Conservation (phyloP, 1,139 yeast genomes). For the Taphrina populina region DNA sequence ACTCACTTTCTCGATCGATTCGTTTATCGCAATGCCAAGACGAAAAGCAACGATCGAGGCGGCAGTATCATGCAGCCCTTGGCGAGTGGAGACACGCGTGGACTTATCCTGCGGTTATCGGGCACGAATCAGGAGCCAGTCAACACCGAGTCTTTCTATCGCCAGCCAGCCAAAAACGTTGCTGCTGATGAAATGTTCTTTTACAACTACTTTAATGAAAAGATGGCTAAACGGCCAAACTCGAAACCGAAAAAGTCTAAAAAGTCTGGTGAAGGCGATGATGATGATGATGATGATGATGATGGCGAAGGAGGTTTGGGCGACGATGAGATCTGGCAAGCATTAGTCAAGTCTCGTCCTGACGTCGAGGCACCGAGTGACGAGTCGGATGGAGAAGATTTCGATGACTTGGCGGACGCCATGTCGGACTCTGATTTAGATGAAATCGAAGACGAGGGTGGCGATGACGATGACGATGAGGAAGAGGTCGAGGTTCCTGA, state of each 20-base stretch:
- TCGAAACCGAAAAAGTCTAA: slow-evolving; percentile 40
- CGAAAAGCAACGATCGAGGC: slow-evolving; percentile 60
- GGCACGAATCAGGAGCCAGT: slow-evolving; percentile 57
- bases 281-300: slow-evolving; percentile 40
- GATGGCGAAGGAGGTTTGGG: slow-evolving; percentile 35
- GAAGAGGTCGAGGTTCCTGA: slow-evolving; percentile 44
- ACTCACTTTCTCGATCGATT: slow-evolving; percentile 92
- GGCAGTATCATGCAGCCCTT: slow-evolving; percentile 96
- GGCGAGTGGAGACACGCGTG: slow-evolving; percentile 80
- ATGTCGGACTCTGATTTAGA: slow-evolving; percentile 42
- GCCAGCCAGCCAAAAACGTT: slow-evolving; percentile 61
- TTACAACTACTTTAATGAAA: slow-evolving; percentile 72
- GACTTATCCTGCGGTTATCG: slow-evolving; percentile 64
- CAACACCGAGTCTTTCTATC: slow-evolving; percentile 80
- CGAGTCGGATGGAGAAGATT: slow-evolving; percentile 42
- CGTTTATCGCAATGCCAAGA: slow-evolving; percentile 89
- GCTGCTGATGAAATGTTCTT: slow-evolving; percentile 89
- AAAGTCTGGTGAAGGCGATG: slow-evolving; percentile 40
- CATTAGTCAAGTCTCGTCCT: slow-evolving; percentile 72
- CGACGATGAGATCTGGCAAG: slow-evolving; percentile 37
- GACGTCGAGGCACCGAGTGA: slow-evolving; percentile 65
- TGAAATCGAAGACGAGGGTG: slow-evolving; percentile 38
- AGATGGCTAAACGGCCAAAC: slow-evolving; percentile 6
- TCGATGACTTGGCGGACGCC: slow-evolving; percentile 42
- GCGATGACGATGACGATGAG: slow-evolving; percentile 41